Base-by-base conservation (phyloP, 345 rosid genomes). In the Kandelia obovata region DNA sequence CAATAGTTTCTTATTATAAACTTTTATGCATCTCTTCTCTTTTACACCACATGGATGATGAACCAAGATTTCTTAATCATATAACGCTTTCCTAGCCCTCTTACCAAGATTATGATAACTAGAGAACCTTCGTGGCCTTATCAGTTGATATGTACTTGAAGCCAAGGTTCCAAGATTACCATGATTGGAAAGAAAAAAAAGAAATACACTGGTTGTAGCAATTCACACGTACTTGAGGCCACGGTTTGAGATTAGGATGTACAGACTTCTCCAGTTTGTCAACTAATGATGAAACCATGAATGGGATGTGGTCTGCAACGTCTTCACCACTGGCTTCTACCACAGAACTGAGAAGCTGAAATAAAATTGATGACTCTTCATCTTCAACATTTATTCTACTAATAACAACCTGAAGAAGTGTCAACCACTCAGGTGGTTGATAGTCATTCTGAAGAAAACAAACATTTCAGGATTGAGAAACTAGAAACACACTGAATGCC, bases 351-450 rank as follows among this genome's bases (percentile, higher is more conserved):
- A 92, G 86, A 82, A 89, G 96, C 76, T 83, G 87, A 79, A 89
- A 85, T 57, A 92, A 76, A 72, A 86, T 77, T 64, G 75, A 71
- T 59, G 82, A 84, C 78, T 89, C 96, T 66, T 86, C 92, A 58
- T 86, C 90, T 64, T 86, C 92, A 72, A 66, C 74, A 71, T 84
- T 89, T 80, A 92, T 85, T 65, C 88, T 82, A 67, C 87, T 80
- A 73, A 85, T 80, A 68, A 88, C 77, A 79, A 82, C 83, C 81
- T 86, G 89, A 74, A 92, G 88, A 75, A 92, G 84, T 62, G 88
- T 92, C 75, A 80, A 68, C 96, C 93, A 92, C 72, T 86, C 88
- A 64, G 90, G 92, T 67, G 96, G 96, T 19, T 57, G 79, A 82
- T 85, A 92, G 78, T 85, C 90, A 76, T 85, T 86, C 97, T 92